Evolutionary conservation across 441 rosid species (phyloP), one percentile per base, ranked within the genome.

Genomic region (Breynia disticha): DNA sequence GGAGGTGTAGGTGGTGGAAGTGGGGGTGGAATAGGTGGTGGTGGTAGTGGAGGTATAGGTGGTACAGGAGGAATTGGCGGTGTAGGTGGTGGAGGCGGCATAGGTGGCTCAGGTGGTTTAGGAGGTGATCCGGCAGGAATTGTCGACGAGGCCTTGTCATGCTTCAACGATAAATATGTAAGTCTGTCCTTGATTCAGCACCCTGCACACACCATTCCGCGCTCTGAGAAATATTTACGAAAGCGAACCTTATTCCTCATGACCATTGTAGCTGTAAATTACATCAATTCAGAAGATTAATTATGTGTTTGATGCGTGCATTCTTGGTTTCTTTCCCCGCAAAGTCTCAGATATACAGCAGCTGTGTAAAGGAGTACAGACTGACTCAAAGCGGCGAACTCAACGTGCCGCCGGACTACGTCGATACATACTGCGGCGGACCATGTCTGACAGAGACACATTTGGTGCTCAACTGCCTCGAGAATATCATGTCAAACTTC

Each of bases 371-470:
- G 58, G 55, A 84, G 37, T 76, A 61, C 56, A 77, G 98, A 70
- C 69, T 90, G 73, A 86, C 68, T 13, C 67, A 67, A 66, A 73
- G 38, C 52, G 98, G 97, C 54, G 60, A 76, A 15, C 61, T 91
- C 13, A 54, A 78, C 5, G 85, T 88, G 57, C 78, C 87, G 15
- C 65, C 11, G 18, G 75, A 62, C 1, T 50, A 67, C 14, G 56
- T 76, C 1, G 79, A 80, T 5, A 54, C 48, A 42, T 91, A 73
- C 67, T 91, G 98, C 68, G 52, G 7, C 1, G 98, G 98, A 35
- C 81, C 95, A 11, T 90, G 98, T 71, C 66, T 79, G 43, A 12
- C 73, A 0, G 96, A 88, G 71, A 88, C 94, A 22, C 63, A 82
- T 67, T 59, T 88, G 68, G 89, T 80, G 63, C 81, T 91, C 17